These are phyloP conservation scores for Prunus kanzakura DNA, from an alignment of 306 rosid species.

Conservation along the genomic window DNA sequence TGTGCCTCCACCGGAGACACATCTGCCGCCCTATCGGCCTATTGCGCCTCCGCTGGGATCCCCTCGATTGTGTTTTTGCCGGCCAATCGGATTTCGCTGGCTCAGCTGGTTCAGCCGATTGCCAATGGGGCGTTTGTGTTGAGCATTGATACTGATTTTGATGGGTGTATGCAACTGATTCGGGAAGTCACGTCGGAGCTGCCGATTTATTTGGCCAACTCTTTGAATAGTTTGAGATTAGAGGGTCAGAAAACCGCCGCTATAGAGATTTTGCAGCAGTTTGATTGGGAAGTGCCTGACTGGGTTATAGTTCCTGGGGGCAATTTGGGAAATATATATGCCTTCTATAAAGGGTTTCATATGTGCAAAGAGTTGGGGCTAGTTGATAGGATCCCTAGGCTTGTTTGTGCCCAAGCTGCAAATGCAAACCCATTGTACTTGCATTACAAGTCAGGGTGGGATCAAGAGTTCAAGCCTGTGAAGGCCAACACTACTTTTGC, in stretches of 20 bases:
- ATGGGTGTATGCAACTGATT: slow-evolving; percentile 80
- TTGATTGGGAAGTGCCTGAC: slow-evolving; percentile 86
- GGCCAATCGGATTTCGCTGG: slow-evolving; percentile 58
- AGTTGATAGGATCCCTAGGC: slow-evolving; percentile 77
- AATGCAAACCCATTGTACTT: slow-evolving; percentile 72
- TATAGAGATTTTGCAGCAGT: slow-evolving; percentile 81
- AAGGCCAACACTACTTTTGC: slow-evolving; percentile 66
- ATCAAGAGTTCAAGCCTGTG: slow-evolving; percentile 49
- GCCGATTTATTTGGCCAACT: slow-evolving; percentile 69
- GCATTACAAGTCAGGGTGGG: slow-evolving; percentile 75
- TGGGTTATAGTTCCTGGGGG: slow-evolving; percentile 89
- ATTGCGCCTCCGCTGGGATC: slow-evolving; percentile 71
- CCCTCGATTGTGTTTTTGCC: slow-evolving; percentile 78
- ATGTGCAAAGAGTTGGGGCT: slow-evolving; percentile 82
- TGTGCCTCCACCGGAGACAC: slow-evolving; percentile 87
- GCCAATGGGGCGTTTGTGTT: slow-evolving; percentile 83
- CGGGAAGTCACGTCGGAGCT: slow-evolving; percentile 70
- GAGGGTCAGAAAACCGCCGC: slow-evolving; percentile 91
- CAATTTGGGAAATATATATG: slow-evolving; percentile 77
- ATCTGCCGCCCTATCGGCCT: slow-evolving; percentile 74
- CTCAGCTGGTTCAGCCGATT: slow-evolving; percentile 81
- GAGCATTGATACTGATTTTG: slow-evolving; percentile 80
- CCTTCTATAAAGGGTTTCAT: slow-evolving; percentile 74
- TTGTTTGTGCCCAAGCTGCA: slow-evolving; percentile 92
- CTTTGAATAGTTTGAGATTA: slow-evolving; percentile 64